A percentile compares a stretch with the other conserved stretches of the same genome.
phyloP scores from a whole-genome alignment of 768 basidiomycete genomes.

The Leccinum aurantiacum region DNA sequence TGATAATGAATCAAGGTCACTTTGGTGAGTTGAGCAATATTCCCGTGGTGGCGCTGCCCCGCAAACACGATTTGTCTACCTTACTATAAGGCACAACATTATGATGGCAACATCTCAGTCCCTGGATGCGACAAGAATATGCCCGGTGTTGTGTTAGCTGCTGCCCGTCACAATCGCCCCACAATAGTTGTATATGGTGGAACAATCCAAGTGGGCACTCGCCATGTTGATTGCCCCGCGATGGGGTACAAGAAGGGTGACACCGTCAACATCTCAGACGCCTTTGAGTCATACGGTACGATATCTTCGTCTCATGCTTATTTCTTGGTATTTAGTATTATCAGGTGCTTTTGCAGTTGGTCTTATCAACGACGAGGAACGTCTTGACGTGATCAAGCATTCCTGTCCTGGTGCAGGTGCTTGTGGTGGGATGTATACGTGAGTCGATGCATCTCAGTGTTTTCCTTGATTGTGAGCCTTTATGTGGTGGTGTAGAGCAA shows the following conservation, averaged over 20 bases:
- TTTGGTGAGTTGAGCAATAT: conserved; percentile 40
- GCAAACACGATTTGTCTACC: background rate
- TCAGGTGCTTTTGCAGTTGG: conserved; percentile 75
- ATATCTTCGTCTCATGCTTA: background rate
- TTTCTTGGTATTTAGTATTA: background rate
- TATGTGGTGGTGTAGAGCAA: conserved; percentile 48
- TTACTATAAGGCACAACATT: conserved; percentile 69
- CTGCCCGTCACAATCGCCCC: conserved; percentile 82
- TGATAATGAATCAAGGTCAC: conserved; percentile 44
- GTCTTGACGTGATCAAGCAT: conserved; percentile 81
- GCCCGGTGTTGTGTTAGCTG: conserved; percentile 88
- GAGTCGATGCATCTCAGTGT: conserved; percentile 21
- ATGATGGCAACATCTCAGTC: conserved; percentile 83
- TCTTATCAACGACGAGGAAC: conserved; percentile 75
- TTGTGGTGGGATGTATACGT: conserved; percentile 90
- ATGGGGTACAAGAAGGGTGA: conserved; percentile 81
- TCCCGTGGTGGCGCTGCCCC: background rate
- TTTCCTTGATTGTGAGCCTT: background rate
- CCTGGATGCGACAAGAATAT: conserved; percentile 94
- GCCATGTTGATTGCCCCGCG: conserved; percentile 78
- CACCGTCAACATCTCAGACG: conserved; percentile 79
- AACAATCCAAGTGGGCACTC: conserved; percentile 74
- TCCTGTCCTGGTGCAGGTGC: conserved; percentile 84
- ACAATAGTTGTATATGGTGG: conserved; percentile 88
- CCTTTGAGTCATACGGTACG: conserved; percentile 80